Base-by-base conservation (phyloP, 495 filamentous ascomycete genomes). In the Usnea hakonensis region DNA sequence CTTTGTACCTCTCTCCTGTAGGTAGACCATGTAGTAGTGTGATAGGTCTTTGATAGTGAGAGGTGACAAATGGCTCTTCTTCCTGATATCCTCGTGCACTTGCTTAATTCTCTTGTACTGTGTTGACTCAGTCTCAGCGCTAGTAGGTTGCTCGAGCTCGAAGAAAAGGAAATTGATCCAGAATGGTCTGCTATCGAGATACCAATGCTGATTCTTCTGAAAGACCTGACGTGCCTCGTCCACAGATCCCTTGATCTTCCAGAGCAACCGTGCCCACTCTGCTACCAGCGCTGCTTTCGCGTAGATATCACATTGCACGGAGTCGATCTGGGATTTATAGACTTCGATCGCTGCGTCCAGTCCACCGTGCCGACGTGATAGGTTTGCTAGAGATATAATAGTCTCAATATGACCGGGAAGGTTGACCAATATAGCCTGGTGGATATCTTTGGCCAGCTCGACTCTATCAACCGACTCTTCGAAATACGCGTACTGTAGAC, bases 401-500 rank as follows among this genome's bases (percentile, higher is more conserved):
- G 89, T 89, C 72, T 97, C 91, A 30, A 96, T 83, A 67, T 91
- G 87, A 64, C 87, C 88, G 5, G 94, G 87, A 9, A 85, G 61
- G 28, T 71, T 70, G 50, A 85, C 71, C 28, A 99, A 79, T 50
- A 99, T 87, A 2, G 90, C 87, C 33, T 86, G 79, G 65, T 96
- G 88, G 60, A 97, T 90, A 57, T 88, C 91, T 64, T 84, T 83
- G 7, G 95, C 89, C 30, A 95, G 79, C 60, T 90, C 88, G 44
- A 88, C 72, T 28, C 90, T 83, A 35, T 83, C 89, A 33, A 80
- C 82, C 72, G 87, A 85, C 73, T 97, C 94, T 68, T 99, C 94
- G 65, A 97, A 97, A 65, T 90, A 90, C 13, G 95, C 93, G 73
- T 91, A 99, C 68, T 95, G 88, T 32, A 96, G 79, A 32, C 94